These are phyloP conservation scores for Thuja plicata DNA, from an alignment of 83 land plant species.

Conservation along the genomic window DNA sequence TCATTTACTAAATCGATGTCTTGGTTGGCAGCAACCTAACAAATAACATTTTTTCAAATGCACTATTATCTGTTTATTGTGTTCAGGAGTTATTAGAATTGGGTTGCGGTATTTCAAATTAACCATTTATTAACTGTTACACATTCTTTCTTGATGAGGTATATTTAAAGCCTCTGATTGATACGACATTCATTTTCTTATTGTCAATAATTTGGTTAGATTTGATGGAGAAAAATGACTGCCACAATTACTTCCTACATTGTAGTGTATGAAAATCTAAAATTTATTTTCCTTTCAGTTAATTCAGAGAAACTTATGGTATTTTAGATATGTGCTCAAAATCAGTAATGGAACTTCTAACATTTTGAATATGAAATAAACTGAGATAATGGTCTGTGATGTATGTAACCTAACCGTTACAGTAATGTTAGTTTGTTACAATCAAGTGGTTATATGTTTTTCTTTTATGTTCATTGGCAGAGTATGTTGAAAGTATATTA, in stretches of 20 bases:
- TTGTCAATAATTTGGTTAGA: neutral
- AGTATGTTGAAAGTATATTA: neutral
- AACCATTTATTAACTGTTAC: neutral
- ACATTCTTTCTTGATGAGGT: neutral
- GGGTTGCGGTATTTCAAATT: neutral
- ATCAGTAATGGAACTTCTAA: too few species aligned
- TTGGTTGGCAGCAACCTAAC: too few species aligned
- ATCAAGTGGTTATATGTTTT: neutral
- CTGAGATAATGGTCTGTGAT: too few species aligned
- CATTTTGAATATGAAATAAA: neutral
- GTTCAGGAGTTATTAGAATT: neutral
- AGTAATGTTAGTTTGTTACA: neutral
- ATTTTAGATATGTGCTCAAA: neutral
- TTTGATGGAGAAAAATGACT: neutral
- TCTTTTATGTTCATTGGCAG: neutral
- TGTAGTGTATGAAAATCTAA: neutral
- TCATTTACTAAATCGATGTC: too few species aligned
- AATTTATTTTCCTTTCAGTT: neutral
- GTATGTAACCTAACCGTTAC: too few species aligned
- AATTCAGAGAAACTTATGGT: neutral
- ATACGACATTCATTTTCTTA: neutral
- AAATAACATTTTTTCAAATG: too few species aligned
- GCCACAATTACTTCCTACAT: neutral
- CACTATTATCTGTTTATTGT: neutral
- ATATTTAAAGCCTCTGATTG: neutral